These are phyloP conservation scores for Colletotrichum phormii DNA, from an alignment of 2,329 filamentous ascomycete species.

Conservation along the genomic window DNA sequence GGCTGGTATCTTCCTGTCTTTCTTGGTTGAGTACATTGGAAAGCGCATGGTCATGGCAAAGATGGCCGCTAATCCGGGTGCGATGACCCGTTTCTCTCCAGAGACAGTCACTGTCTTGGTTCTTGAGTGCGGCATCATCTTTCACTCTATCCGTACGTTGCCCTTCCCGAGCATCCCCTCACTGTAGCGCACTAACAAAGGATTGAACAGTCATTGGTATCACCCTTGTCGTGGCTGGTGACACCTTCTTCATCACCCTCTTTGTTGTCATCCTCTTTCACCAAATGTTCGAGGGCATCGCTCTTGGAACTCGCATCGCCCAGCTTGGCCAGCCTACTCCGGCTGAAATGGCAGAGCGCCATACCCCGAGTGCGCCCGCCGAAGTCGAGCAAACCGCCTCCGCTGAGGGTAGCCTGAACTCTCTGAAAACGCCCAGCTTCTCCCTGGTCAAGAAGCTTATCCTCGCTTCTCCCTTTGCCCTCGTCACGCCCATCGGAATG, in stretches of 20 bases:
- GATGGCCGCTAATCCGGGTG: constrained; percentile 40
- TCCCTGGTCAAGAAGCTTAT: constrained; percentile 64
- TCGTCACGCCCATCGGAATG: constrained; percentile 84
- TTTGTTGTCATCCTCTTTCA: constrained; percentile 80
- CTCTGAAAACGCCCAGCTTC: constrained; percentile 39
- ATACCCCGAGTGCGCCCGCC: background rate
- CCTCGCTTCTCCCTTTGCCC: constrained; percentile 73
- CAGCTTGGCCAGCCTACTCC: constrained; percentile 56
- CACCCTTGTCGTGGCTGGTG: constrained; percentile 70
- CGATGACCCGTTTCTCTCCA: constrained; percentile 45
- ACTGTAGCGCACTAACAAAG: constrained; percentile 27
- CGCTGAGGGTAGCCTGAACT: constrained; percentile 14
- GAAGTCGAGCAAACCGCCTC: constrained; percentile 43
- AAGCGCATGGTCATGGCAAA: constrained; percentile 63
- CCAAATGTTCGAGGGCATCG: constrained; percentile 82
- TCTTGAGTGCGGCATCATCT: constrained; percentile 79
- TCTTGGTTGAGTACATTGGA: constrained; percentile 76
- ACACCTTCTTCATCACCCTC: constrained; percentile 67
- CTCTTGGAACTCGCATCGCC: constrained; percentile 78
- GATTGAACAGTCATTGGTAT: constrained; percentile 66
- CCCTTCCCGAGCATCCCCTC: background rate
- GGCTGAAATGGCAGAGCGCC: constrained; percentile 11
- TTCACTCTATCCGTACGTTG: constrained; percentile 75
- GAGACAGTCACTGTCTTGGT: constrained; percentile 73
- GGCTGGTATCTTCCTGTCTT: constrained; percentile 79